Evolutionary conservation across 495 filamentous ascomycete species (phyloP).

Genomic region (Diplogelasinospora grovesii): DNA sequence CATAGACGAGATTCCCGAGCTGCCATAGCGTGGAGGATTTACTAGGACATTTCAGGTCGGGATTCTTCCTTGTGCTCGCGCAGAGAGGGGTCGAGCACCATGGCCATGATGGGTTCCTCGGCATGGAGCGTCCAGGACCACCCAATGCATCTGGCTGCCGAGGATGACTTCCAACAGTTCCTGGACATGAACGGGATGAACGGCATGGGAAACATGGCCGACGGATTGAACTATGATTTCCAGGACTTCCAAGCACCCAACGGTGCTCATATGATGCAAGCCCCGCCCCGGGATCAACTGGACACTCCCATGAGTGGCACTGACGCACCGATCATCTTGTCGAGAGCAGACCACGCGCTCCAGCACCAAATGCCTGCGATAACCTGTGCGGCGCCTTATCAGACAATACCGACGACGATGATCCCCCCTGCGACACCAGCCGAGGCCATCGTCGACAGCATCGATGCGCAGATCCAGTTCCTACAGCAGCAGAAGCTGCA

Average conservation of each 20-base stretch:
- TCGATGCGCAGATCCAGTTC: constrained; percentile 56
- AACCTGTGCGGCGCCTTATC: constrained; percentile 34
- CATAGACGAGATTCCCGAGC: no score
- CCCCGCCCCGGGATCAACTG: constrained; percentile 33
- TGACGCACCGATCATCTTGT: constrained; percentile 33
- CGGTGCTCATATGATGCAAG: constrained; percentile 29
- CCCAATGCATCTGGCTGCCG: constrained; percentile 33
- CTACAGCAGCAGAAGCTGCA: constrained; percentile 55
- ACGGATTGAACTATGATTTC: constrained; percentile 45
- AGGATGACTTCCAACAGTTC: constrained; percentile 52
- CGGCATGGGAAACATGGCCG: constrained; percentile 38
- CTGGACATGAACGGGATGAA: constrained; percentile 47
- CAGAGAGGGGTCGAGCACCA: constrained; percentile 3
- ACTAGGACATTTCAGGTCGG: no score
- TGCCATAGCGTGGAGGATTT: no score
- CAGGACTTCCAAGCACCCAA: constrained; percentile 35
- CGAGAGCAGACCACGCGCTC: constrained; percentile 28
- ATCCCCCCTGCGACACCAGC: constrained; percentile 36
- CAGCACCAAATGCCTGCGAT: constrained; percentile 44
- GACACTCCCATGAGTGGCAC: constrained; percentile 47
- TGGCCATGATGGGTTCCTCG: constrained; percentile 39
- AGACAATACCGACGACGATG: constrained; percentile 34
- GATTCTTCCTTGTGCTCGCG: no score
- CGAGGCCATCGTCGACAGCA: constrained; percentile 41
- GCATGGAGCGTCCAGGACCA: constrained; percentile 45